Evolutionary conservation across 148 eudicot species (phyloP), one percentile per base, ranked within the genome.

Genomic region (Mesembryanthemum crystallinum): DNA sequence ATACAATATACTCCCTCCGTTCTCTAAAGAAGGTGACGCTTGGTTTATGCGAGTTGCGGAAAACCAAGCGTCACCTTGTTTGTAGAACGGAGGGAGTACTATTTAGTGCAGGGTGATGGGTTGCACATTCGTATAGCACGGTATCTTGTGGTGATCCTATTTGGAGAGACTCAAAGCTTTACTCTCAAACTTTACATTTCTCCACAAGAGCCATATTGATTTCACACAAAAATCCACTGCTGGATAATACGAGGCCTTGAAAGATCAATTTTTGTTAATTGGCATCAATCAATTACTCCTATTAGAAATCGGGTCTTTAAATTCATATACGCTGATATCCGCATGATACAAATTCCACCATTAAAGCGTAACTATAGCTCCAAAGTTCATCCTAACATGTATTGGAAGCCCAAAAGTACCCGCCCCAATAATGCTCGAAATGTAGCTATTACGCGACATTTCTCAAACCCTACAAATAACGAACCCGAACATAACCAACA

Each of bases 401-500:
- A 64, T 52, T 6, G 0, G 47, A 18, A 20, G 54, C 30, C 71
- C 45, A 66, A 17, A 28, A 24, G 32, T 14, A 47, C 21, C 57
- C 68, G 21, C 24, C 25, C 49, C 12, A 32, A 29, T 1, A 52
- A 42, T 18, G 52, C 59, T 32, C 49, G 47, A 73, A 57, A 55
- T 17, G 59, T 37, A 27, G 20, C 32, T 10, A 27, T 32, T 28
- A 12, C 52, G 51, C 61, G 60, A 32, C 67, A 79, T n/a, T 49
- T 18, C 27, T 29, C 18, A 45, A 37, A 42, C 73, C 57, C 73
- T 55, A 51, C 49, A 45, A 45, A 8, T 5, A 5, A 12, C 73
- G 55, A 30, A n/a, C 60, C 15, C 43, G 57, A 79, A 69, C 57
- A 20, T 27, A 54, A 61, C 65, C 33, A 49, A 67, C 58, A 67